Conservation (phyloP, 164 flowering plant genomes). For the Tinospora cordifolia region DNA sequence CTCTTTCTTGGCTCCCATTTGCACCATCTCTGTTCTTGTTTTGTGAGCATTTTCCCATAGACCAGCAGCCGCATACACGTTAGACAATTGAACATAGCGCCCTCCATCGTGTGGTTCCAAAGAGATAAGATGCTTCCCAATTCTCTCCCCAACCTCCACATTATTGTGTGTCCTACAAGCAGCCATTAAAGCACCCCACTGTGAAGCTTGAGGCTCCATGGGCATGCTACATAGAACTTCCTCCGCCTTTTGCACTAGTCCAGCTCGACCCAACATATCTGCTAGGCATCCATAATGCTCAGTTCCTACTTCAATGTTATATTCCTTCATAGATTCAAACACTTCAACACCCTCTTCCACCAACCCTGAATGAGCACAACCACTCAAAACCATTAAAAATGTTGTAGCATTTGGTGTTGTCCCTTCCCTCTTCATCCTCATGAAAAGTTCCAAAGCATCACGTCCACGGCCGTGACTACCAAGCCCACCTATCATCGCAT, state of each 20-base stretch:
- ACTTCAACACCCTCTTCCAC: slow-evolving; percentile 12
- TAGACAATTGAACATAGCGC: slow-evolving; percentile 16
- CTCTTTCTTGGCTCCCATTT: slow-evolving; percentile 17
- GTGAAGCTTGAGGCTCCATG: slow-evolving; percentile 16
- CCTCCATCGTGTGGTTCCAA: slow-evolving; percentile 19
- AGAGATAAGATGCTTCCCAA: slow-evolving; percentile 13
- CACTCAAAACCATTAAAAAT: slow-evolving; percentile 12
- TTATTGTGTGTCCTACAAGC: slow-evolving; percentile 13
- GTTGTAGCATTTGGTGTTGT: slow-evolving; percentile 10
- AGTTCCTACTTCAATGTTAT: slow-evolving; percentile 8
- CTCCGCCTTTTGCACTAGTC: slow-evolving; percentile 15
- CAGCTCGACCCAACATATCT: slow-evolving; percentile 20
- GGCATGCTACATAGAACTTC: slow-evolving; percentile 13
- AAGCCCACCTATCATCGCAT: slow-evolving; percentile 18
- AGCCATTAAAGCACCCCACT: slow-evolving; percentile 18
- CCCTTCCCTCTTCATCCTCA: slow-evolving; percentile 8
- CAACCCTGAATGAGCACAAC: slow-evolving; percentile 19
- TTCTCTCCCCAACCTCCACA: slow-evolving; percentile 17
- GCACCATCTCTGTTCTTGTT: slow-evolving; percentile 16
- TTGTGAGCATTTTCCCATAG: slow-evolving; percentile 16
- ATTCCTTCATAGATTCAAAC: slow-evolving; percentile 14
- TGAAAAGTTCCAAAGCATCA: slow-evolving; percentile 12
- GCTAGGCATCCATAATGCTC: slow-evolving; percentile 20
- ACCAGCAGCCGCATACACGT: slow-evolving; percentile 14
- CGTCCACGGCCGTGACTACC: slow-evolving; percentile 17